Conservation (phyloP, 2,329 filamentous ascomycete species). For the Hymenotorrendiella dingleyae region DNA sequence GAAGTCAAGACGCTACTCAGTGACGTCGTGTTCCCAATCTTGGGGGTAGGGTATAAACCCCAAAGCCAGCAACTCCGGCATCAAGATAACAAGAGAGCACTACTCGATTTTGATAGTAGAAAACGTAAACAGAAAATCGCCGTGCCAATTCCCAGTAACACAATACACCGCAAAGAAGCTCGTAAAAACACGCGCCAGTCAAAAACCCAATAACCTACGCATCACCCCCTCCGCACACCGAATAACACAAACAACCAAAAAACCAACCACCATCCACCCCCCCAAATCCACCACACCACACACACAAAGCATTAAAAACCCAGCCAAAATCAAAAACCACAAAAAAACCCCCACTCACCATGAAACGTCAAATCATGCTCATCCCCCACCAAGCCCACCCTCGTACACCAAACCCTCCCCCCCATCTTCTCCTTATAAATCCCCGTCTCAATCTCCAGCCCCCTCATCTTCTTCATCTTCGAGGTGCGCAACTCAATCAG, state of each 20-base stretch:
- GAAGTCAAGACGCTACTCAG: no score
- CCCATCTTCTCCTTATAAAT: constrained; percentile 35
- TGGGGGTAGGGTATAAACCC: background rate
- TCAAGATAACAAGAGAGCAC: background rate
- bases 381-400: constrained; percentile 48
- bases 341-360: background rate
- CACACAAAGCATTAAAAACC: no score
- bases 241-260: no score
- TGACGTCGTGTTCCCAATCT: no score
- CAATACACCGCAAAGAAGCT: no score
- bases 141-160: background rate
- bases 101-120: no score
- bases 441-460: constrained; percentile 45
- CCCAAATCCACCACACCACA: no score
- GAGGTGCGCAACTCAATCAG: constrained; percentile 53
- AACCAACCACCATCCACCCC: background rate
- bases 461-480: constrained; percentile 48
- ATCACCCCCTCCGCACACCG: no score
- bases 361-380: constrained; percentile 51
- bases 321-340: background rate
- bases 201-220: no score
- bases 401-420: constrained; percentile 15
- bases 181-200: no score
- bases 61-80: background rate
- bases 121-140: background rate